A percentile compares a stretch with the other conserved stretches of the same genome.
Evolutionary conservation across 2,329 filamentous ascomycete genomes (phyloP).

Genomic region (Penicillium expansum): DNA sequence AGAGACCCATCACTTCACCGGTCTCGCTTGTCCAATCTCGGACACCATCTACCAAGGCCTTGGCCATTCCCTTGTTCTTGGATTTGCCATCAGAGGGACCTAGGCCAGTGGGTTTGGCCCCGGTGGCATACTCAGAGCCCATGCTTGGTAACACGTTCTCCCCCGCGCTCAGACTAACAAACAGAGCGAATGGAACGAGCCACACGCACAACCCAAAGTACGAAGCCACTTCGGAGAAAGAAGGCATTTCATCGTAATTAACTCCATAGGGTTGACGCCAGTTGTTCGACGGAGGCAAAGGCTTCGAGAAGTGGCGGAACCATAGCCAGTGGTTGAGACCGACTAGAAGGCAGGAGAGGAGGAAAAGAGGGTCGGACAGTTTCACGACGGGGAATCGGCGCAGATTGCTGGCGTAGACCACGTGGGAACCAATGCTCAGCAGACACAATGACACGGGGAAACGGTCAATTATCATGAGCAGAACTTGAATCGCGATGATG

Average conservation of each 20-base stretch:
- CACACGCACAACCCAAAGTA: conserved; percentile 97
- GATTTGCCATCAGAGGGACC: conserved; percentile 39
- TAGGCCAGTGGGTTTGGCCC: conserved; percentile 35
- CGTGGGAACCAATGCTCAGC: conserved; percentile 75
- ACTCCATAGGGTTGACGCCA: conserved; percentile 41
- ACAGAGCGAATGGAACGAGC: conserved; percentile 92
- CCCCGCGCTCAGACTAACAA: conserved; percentile 88
- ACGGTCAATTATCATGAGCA: conserved; percentile 77
- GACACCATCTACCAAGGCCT: conserved; percentile 59
- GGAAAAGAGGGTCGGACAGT: conserved; percentile 80
- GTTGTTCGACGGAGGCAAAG: conserved; percentile 41
- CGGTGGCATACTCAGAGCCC: conserved; percentile 70
- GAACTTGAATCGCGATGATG: conserved; percentile 69
- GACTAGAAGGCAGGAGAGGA: conserved; percentile 80
- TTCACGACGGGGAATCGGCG: conserved; percentile 73
- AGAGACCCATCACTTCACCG: conserved; percentile 61
- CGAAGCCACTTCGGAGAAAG: conserved; percentile 89
- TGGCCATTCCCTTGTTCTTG: conserved; percentile 60
- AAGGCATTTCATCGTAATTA: conserved; percentile 59
- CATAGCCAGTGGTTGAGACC: conserved; percentile 89
- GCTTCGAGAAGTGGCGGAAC: conserved; percentile 88
- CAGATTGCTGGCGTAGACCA: conserved; percentile 87
- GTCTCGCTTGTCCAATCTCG: conserved; percentile 62
- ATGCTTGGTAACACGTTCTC: conserved; percentile 95
- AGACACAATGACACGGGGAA: conserved; percentile 74